Evolutionary conservation across 345 rosid genomes (phyloP), one percentile per base, ranked within the genome.

Genomic region (Theobroma cacao): DNA sequence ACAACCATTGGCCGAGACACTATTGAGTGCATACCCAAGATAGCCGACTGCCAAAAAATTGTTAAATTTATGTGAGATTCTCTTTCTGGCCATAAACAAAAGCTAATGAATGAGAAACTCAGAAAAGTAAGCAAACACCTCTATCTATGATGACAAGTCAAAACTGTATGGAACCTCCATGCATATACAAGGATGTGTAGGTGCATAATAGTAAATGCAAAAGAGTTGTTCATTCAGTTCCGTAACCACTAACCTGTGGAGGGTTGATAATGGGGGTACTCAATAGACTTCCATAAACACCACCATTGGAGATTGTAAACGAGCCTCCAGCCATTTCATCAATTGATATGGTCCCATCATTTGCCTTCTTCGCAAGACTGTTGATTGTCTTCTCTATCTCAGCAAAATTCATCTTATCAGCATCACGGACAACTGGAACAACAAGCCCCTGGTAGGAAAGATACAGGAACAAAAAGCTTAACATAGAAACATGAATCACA

Each of bases 281-380:
- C 80, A 95, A 59, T 36, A 95, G 98, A 82, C 99, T 95, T 80
- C 99, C 99, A 65, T 95, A 93, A 72, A 95, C 99, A 59, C 95
- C 95, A 55, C 95, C 93, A 24, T 91, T 91, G 10, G 95, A 91
- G 77, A 91, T 87, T 13, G 98, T 95, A 84, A 95, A 93, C 62
- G 99, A 84, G 48, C 99, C 99, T 70, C 99, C 99, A 56, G 99
- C 98, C 99, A 95, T 95, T 83, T 95, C 99, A 80, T 95, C 99
- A 38, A 95, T 95, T 75, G 99, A 95, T 58, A 95, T 91, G 31
- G 97, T 86, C 36, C 99, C 99, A 80, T 91, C 94, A 80, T 45
- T 90, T 78, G 99, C 99, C 84, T 93, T 95, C 86, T 88, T 95
- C 18, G 98, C 99, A 68, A 95, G 94, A 47, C 89, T 82, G 84